Evolutionary conservation across 208 protist species (phyloP).

Genomic region (Acanthamoeba lenticulata): DNA sequence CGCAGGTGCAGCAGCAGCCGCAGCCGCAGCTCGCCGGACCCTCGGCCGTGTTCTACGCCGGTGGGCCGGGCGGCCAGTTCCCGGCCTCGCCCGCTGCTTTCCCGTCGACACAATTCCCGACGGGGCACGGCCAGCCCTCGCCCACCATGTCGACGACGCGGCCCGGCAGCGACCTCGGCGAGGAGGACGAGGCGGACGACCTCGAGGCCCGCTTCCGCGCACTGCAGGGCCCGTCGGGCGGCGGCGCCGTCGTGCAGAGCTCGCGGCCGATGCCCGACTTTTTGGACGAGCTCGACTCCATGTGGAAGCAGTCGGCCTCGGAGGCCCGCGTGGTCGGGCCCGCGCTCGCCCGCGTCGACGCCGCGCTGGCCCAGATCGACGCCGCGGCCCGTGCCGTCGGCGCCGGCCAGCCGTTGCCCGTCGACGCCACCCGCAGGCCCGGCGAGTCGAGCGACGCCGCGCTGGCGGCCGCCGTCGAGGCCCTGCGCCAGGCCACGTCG

Average conservation of each 20-base stretch:
- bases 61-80: background rate
- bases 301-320: conserved; percentile 12
- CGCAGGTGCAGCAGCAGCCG: background rate
- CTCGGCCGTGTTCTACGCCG: background rate
- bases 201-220: conserved; percentile 50
- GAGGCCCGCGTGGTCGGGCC: background rate
- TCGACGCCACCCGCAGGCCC: background rate
- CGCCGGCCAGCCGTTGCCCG: background rate
- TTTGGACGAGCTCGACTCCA: conserved; percentile 40
- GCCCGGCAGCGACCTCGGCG: no score
- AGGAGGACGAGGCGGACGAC: conserved; percentile 28
- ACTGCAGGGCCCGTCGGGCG: background rate
- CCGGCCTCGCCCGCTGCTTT: background rate
- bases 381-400: background rate
- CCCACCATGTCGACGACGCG: background rate
- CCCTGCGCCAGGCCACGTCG: background rate
- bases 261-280: conserved; percentile 5
- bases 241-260: conserved; percentile 27
- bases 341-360: background rate
- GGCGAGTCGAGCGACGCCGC: background rate
- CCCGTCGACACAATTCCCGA: background rate
- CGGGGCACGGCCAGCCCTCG: no score
- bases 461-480: background rate
- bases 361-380: background rate
- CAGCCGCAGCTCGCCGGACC: background rate